Conservation (phyloP, 495 filamentous ascomycete species). For the Podospora tetraspora region DNA sequence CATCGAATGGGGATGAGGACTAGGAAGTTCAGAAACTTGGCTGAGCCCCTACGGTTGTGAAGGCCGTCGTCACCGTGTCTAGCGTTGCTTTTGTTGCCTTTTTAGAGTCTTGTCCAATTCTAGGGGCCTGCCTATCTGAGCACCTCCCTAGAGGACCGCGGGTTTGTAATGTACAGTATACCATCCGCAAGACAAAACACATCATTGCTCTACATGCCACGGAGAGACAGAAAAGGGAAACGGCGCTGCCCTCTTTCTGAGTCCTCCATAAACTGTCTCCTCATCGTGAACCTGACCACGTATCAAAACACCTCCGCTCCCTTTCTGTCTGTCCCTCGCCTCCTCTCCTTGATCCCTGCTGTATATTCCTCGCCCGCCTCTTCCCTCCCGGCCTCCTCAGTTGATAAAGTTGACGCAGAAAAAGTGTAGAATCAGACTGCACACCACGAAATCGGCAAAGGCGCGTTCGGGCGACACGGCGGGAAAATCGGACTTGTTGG, state of each 20-base stretch:
- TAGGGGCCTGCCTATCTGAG: neutral
- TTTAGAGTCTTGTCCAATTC: neutral
- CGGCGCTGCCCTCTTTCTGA: neutral
- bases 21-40: conserved; percentile 12
- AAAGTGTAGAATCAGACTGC: conserved; percentile 92
- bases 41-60: conserved; percentile 9
- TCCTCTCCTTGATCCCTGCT: neutral
- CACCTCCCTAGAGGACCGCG: neutral
- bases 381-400: conserved; percentile 38
- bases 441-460: conserved; percentile 94
- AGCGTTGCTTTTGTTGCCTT: conserved; percentile 8
- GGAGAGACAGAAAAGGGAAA: neutral
- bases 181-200: neutral
- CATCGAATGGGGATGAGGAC: conserved; percentile 10
- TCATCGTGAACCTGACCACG: neutral
- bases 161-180: conserved; percentile 5
- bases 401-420: conserved; percentile 99
- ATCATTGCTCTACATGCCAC: neutral
- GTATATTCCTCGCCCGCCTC: neutral
- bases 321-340: neutral
- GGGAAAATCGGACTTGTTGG: conserved; percentile 65
- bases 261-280: neutral
- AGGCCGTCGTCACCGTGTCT: neutral
- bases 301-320: neutral
- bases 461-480: conserved; percentile 70